phyloP scores from a whole-genome alignment of 805 yeast species.

The Starmerella potacharoeniae region DNA sequence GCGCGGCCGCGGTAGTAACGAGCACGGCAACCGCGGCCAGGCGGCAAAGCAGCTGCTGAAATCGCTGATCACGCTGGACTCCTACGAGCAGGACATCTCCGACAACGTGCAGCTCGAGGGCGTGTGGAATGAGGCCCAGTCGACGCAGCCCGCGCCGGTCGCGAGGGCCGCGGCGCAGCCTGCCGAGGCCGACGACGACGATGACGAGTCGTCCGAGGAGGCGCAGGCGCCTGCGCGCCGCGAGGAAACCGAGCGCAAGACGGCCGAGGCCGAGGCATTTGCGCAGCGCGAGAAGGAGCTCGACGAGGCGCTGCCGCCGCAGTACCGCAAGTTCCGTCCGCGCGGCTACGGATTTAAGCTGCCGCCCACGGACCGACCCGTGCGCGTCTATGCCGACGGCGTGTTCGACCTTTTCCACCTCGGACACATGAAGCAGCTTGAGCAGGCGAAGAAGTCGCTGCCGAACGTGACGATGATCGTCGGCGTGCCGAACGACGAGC shows the following conservation, averaged over 20 bases:
- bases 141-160: slow-evolving; percentile 3
- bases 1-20: neutral
- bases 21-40: neutral
- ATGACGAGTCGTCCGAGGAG: neutral
- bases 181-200: neutral
- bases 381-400: slow-evolving; percentile 96
- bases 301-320: slow-evolving; percentile 56
- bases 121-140: slow-evolving; percentile 15
- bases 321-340: slow-evolving; percentile 68
- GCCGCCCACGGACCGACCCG: slow-evolving; percentile 78
- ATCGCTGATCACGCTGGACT: slow-evolving; percentile 20
- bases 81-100: slow-evolving; percentile 20
- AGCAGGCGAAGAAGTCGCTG: slow-evolving; percentile 88
- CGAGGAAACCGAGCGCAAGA: slow-evolving; percentile 18
- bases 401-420: slow-evolving; percentile 92
- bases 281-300: slow-evolving; percentile 44
- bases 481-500: slow-evolving; percentile 83
- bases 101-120: slow-evolving; percentile 21
- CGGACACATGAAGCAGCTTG: slow-evolving; percentile 96
- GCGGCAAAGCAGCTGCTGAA: slow-evolving; percentile 17
- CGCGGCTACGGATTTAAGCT: slow-evolving; percentile 62
- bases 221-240: neutral
- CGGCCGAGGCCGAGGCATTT: slow-evolving; percentile 25
- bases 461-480: slow-evolving; percentile 76
- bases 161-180: neutral